Conservation (phyloP, 371 early-diverging fungal species). For the Mucor indicus region DNA sequence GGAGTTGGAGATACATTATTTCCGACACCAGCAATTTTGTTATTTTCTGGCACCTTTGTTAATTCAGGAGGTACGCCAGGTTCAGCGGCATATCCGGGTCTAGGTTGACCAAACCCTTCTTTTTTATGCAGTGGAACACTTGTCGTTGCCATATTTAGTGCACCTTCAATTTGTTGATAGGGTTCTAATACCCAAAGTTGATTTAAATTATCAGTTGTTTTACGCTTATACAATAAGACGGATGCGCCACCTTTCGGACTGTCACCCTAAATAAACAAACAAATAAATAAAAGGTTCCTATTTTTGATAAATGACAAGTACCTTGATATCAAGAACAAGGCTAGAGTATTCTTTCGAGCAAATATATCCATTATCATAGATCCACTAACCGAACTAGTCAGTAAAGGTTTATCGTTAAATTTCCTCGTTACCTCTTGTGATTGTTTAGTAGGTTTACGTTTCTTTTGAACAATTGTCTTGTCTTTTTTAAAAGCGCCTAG, state of each 20-base stretch:
- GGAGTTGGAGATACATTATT: constrained; percentile 16
- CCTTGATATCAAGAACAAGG: constrained; percentile 49
- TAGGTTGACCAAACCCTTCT: constrained; percentile 41
- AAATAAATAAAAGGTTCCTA: too few relatives aligned
- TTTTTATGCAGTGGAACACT: constrained; percentile 37
- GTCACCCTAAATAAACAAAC: constrained; percentile 46
- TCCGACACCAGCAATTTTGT: constrained; percentile 40
- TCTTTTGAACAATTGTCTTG: constrained; percentile 45
- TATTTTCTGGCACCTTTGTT: constrained; percentile 33
- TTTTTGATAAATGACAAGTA: constrained; percentile 7
- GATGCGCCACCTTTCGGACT: constrained; percentile 45
- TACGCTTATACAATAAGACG: constrained; percentile 42
- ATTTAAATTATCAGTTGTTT: constrained; percentile 42
- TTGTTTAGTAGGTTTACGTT: constrained; percentile 31
- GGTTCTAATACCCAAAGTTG: constrained; percentile 48
- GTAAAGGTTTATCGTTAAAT: too few relatives aligned
- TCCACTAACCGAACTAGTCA: constrained; percentile 44
- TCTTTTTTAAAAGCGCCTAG: constrained; percentile 48
- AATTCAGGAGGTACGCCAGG: constrained; percentile 42
- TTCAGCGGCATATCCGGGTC: constrained; percentile 47
- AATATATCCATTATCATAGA: constrained; percentile 41
- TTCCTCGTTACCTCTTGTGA: constrained; percentile 46
- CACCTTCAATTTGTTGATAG: constrained; percentile 34
- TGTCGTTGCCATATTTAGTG: constrained; percentile 34
- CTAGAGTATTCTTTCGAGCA: constrained; percentile 39